Base-by-base conservation (phyloP, 805 yeast genomes). In the Alloascoidea africana region DNA sequence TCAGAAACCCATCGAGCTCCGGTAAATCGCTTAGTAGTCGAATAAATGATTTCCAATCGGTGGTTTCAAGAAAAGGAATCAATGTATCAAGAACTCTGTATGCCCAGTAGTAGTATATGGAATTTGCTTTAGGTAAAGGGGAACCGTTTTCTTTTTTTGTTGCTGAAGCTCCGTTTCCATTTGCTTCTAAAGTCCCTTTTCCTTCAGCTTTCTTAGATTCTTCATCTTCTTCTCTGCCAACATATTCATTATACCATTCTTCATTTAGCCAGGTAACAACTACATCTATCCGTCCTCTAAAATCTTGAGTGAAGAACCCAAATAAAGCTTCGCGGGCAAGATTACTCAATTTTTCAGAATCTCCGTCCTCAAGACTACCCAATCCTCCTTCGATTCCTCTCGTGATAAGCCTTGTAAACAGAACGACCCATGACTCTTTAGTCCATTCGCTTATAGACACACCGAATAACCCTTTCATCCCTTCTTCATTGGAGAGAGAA, bases 191-290 rank as follows among this genome's bases (percentile, higher is more conserved):
- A 18, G 46, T 38, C 30, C 38, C 32, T 36, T 47, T 41, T 27
- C 40, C 37, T 35, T 46, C 45, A 27, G 43, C 45, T 17, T 41
- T 47, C 4, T 47, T 52, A 45, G 41, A 41, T 23, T 51, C 38
- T 17, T 42, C 45, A 42, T 45, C 60, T 41, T 17, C 47, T 42
- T 62, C 65, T 41, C 55, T 56, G 36, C 50, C 47, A 2, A 68
- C 68, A 40, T 50, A 59, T 49, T 77, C 82, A 36, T 72, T 63
- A 58, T 73, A 76, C 93, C 96, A 91, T 55, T 91, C 98, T 57
- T 91, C 98, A 49, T 81, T 87, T 39, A 91, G 60, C 99, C 99
- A 91, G 44, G 81, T 86, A 30, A 89, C 74, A 14, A 85, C 75
- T 27, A 78, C 58, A 41, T 83, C 93, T 8, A 87, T 66, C 27